These are phyloP conservation scores for Neoboletus magnificus DNA, from an alignment of 768 basidiomycete genomes.

Conservation along the genomic window DNA sequence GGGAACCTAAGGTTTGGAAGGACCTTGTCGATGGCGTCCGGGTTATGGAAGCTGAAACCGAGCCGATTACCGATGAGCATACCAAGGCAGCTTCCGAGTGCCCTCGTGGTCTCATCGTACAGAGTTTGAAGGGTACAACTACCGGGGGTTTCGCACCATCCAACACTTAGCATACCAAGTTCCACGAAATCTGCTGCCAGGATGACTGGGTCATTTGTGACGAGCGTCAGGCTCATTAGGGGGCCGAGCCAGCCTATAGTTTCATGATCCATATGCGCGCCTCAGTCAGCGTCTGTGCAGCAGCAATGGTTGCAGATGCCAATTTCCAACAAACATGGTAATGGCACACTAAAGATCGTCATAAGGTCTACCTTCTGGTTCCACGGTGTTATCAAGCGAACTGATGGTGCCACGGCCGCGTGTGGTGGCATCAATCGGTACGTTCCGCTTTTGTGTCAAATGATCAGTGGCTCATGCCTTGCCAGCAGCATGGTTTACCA, in stretches of 20 bases:
- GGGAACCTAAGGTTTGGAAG: constrained; percentile 94
- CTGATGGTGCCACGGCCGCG: constrained; percentile 91
- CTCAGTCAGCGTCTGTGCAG: constrained; percentile 91
- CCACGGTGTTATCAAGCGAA: constrained; percentile 94
- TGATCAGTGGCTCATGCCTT: constrained; percentile 2
- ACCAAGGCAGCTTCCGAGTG: constrained; percentile 96
- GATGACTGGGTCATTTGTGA: constrained; percentile 98
- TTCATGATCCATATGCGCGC: constrained; percentile 99
- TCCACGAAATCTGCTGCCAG: constrained; percentile 95
- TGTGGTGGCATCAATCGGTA: constrained; percentile 97
- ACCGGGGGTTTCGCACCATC: constrained; percentile 90
- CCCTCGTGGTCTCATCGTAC: constrained; percentile 90
- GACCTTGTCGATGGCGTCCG: constrained; percentile 85
- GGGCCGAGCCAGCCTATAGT: constrained; percentile 90
- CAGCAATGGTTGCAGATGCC: constrained; percentile 94
- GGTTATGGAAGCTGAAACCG: constrained; percentile 90
- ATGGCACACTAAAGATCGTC: constrained; percentile 93
- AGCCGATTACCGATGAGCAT: constrained; percentile 35
- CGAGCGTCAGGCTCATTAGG: constrained; percentile 86
- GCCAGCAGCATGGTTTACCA: constrained; percentile 83
- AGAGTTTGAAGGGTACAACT: constrained; percentile 79
- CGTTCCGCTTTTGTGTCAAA: constrained; percentile 12
- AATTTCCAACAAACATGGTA: constrained; percentile 92
- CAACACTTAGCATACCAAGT: constrained; percentile 95
- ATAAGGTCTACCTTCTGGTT: constrained; percentile 99